These are phyloP conservation scores for Setomelanomma holmii DNA, from an alignment of 2,329 filamentous ascomycete species.

Conservation along the genomic window DNA sequence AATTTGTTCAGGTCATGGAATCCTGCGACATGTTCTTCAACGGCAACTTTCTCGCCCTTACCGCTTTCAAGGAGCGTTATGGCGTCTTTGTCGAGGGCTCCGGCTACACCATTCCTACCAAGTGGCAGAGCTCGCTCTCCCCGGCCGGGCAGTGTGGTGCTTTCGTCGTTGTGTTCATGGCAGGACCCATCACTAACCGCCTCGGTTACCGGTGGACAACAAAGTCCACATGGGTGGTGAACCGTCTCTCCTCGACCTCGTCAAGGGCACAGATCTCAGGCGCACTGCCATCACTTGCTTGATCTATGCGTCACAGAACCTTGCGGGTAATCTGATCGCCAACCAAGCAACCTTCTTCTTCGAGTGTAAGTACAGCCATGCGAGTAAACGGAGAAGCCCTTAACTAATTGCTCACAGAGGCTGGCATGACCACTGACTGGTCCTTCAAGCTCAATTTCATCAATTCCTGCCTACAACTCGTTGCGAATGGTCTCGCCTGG, in stretches of 20 bases:
- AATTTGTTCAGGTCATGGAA: conserved; percentile 63
- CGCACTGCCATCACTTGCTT: conserved; percentile 62
- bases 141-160: conserved; percentile 64
- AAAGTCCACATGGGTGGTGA: conserved; percentile 55
- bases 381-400: conserved; percentile 24
- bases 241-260: conserved; percentile 59
- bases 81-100: conserved; percentile 50
- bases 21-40: conserved; percentile 68
- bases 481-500: conserved; percentile 71
- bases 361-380: conserved; percentile 49
- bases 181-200: conserved; percentile 64
- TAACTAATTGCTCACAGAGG: conserved; percentile 55
- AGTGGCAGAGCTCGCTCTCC: conserved; percentile 66
- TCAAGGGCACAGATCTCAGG: conserved; percentile 61
- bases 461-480: conserved; percentile 66
- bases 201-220: conserved; percentile 66
- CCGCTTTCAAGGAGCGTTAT: conserved; percentile 55
- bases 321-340: conserved; percentile 67
- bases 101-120: conserved; percentile 54
- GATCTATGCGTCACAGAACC: conserved; percentile 65
- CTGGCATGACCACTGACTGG: conserved; percentile 61
- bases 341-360: conserved; percentile 70
- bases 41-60: conserved; percentile 63
- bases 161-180: conserved; percentile 65
- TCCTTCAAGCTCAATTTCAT: conserved; percentile 70